Evolutionary conservation across 2,329 filamentous ascomycete species (phyloP), one percentile per base, ranked within the genome.

Genomic region (Calonectria honghensis): DNA sequence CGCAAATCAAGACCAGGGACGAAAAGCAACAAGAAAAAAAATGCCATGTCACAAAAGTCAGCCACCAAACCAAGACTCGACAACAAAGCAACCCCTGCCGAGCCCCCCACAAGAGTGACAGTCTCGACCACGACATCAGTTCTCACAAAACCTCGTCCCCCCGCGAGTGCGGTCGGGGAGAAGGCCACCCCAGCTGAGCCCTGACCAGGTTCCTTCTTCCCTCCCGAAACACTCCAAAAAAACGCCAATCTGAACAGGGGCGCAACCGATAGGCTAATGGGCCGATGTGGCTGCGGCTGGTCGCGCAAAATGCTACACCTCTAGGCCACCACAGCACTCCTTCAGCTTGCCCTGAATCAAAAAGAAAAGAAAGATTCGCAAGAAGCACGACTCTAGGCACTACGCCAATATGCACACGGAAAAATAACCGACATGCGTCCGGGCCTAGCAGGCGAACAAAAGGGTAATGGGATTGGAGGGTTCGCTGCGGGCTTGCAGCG

Each of bases 61-160:
- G 32, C 57, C 57, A 39, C 57, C 27, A 18, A 37, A n/a, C 32
- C 32, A 35, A 61, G 57, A 61, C 57, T 61, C 57, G 35, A 61
- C 24, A 59, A 61, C 32, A 61, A 39, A 61, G 57, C 32, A 39
- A 61, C 35, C 57, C 57, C 57, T 61, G 57, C 57, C 57, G 57
- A 61, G 24, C 57, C 57, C 57, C 57, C 57, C 32, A 61, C 57
- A 37, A 37, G 37, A 61, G 14, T 24, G 14, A n/a, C 32, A 61
- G 35, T 61, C 57, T 61, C 57, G 35, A 61, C 57, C 57, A 37
- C 35, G 9, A 29, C 35, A 20, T 61, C 57, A 39, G 32, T 39
- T 61, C 57, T 61, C 57, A 61, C 57, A 61, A 57, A 57, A 35
- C 31, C 4, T 61, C 57, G 20, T 54, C 35, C n/a, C 32, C 35